Evolutionary conservation across 305 asterid species (phyloP).

Genomic region (Ajuga reptans): DNA sequence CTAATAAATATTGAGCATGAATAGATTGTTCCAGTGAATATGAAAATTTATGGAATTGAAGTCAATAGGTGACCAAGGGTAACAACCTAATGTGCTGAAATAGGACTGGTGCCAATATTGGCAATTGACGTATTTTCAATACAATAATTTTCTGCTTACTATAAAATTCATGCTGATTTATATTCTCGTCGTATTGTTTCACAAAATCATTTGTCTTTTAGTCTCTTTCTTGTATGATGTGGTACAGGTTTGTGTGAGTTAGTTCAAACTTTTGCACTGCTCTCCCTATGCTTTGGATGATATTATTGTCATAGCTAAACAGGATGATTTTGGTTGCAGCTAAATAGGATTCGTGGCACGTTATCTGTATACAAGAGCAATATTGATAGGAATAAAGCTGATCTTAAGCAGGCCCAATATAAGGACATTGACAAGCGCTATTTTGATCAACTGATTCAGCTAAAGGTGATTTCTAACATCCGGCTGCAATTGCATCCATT

Average conservation of each 20-base stretch:
- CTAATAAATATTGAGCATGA: background rate
- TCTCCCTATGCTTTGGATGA: slow-evolving; percentile 9
- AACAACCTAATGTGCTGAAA: slow-evolving; percentile 8
- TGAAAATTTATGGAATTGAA: background rate
- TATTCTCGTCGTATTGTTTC: too few species aligned
- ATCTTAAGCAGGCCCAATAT: slow-evolving; percentile 88
- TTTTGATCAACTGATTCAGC: slow-evolving; percentile 91
- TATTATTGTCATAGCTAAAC: slow-evolving; percentile 13
- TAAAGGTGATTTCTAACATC: slow-evolving; percentile 54
- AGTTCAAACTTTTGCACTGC: slow-evolving; percentile 2
- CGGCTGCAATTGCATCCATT: background rate
- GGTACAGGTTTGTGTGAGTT: background rate
- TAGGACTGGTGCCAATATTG: background rate
- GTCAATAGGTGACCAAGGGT: background rate
- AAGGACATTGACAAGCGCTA: slow-evolving; percentile 94
- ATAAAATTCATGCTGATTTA: background rate
- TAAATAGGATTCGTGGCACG: slow-evolving; percentile 69
- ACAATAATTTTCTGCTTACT: background rate
- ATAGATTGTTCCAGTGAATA: background rate
- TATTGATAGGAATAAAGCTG: slow-evolving; percentile 61
- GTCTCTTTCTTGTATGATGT: slow-evolving; percentile 3
- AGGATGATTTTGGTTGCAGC: slow-evolving; percentile 42
- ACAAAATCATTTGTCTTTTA: background rate
- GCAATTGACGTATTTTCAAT: background rate
- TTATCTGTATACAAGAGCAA: slow-evolving; percentile 78